phyloP scores from a whole-genome alignment of 257 asterid species.

The Henckelia pumila region DNA sequence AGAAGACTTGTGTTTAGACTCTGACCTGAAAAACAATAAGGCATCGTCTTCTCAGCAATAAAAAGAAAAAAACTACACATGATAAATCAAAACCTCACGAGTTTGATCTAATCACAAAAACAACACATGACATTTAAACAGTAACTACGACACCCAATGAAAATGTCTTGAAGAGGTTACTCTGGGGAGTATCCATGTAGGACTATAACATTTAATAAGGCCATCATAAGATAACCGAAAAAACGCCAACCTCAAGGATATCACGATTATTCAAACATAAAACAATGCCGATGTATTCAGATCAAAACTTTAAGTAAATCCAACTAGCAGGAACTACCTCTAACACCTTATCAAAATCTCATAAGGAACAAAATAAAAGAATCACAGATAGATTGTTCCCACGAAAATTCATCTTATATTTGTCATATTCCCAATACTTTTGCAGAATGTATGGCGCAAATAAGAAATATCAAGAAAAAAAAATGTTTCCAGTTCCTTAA shows the following conservation, averaged over 20 bases:
- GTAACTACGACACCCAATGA: not conserved
- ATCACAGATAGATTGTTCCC: not conserved
- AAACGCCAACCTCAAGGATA: not conserved
- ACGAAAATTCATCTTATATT: not conserved
- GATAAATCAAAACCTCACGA: too few relatives aligned
- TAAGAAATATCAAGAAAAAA: not conserved
- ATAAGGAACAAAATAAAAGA: not conserved
- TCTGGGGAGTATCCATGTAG: not conserved
- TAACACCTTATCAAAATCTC: not conserved
- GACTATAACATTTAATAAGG: too few relatives aligned
- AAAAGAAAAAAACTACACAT: not conserved
- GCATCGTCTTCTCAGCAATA: conserved; percentile 2
- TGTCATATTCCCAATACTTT: too few relatives aligned
- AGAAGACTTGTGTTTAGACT: conserved; percentile 59
- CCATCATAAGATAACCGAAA: too few relatives aligned
- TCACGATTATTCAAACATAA: not conserved
- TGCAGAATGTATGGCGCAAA: not conserved
- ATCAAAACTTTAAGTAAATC: not conserved
- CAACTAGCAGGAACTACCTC: not conserved
- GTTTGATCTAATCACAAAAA: not conserved
- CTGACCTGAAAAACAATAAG: conserved; percentile 50
- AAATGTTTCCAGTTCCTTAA: not conserved
- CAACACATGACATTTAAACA: not conserved
- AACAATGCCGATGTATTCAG: not conserved
- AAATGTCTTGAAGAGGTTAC: not conserved